phyloP scores from a whole-genome alignment of 2,329 filamentous ascomycete species.

The Arachnomyces sp. region DNA sequence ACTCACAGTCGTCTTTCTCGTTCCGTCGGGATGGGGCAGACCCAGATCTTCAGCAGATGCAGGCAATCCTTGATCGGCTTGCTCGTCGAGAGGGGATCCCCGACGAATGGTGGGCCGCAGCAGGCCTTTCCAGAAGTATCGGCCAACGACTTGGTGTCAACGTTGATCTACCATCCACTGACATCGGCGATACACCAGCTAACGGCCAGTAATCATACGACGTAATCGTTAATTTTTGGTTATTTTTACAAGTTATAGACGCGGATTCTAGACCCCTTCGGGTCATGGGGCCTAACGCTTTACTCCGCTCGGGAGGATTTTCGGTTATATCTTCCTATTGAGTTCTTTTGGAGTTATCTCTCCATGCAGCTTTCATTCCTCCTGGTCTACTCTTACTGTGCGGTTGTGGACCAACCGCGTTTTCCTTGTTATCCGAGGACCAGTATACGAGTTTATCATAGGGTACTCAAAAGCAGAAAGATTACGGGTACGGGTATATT shows the following conservation, averaged over 20 bases:
- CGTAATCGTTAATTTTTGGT: slow-evolving; percentile 1
- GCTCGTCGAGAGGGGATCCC: slow-evolving; percentile 67
- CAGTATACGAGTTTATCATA: too few species aligned
- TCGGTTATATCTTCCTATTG: too few species aligned
- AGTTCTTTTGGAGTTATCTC: too few species aligned
- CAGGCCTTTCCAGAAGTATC: slow-evolving; percentile 55
- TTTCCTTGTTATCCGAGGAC: too few species aligned
- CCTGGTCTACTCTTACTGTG: too few species aligned
- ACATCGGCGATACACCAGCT: slow-evolving; percentile 13
- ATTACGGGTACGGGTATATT: too few species aligned
- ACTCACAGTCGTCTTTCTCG: slow-evolving; percentile 19
- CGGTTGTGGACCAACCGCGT: too few species aligned
- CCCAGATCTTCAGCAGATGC: slow-evolving; percentile 54
- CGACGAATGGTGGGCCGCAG: slow-evolving; percentile 73
- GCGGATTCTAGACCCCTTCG: too few species aligned
- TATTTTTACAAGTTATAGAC: neutral
- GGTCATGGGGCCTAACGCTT: too few species aligned
- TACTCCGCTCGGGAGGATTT: too few species aligned
- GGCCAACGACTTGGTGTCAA: slow-evolving; percentile 22
- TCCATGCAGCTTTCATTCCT: too few species aligned
- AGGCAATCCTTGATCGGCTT: slow-evolving; percentile 63
- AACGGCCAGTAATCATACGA: slow-evolving; percentile 7
- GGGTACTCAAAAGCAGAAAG: too few species aligned
- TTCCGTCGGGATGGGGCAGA: slow-evolving; percentile 23
- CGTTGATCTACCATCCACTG: slow-evolving; percentile 17